Evolutionary conservation across 257 asterid species (phyloP).

Genomic region (Solanum rostratum): DNA sequence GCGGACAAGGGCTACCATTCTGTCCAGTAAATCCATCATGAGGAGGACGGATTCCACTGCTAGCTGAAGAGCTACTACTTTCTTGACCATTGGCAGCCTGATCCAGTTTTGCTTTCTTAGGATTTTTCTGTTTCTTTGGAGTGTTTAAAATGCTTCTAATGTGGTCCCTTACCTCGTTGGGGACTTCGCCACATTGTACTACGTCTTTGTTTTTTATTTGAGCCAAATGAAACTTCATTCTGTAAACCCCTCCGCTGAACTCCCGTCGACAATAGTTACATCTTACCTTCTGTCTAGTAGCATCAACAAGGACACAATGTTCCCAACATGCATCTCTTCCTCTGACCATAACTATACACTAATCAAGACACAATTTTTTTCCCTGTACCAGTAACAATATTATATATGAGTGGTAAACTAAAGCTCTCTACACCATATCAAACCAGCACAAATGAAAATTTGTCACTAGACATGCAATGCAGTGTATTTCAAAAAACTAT

Average conservation of each 20-base stretch:
- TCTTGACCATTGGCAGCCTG: constrained; percentile 16
- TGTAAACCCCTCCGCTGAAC: constrained; percentile 42
- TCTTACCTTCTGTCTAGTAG: constrained; percentile 33
- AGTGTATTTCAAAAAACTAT: no score
- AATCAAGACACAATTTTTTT: neutral
- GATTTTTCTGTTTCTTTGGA: constrained; percentile 25
- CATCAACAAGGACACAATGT: constrained; percentile 40
- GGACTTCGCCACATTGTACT: constrained; percentile 32
- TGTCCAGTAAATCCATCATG: constrained; percentile 18
- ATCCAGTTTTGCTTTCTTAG: constrained; percentile 26
- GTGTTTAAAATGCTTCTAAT: constrained; percentile 18
- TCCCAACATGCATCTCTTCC: constrained; percentile 45
- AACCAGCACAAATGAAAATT: neutral
- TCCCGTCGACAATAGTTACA: constrained; percentile 38
- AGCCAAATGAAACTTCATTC: constrained; percentile 43
- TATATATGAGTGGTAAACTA: neutral
- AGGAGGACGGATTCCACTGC: constrained; percentile 24
- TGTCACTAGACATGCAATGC: neutral
- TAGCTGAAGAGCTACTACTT: constrained; percentile 32
- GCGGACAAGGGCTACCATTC: constrained; percentile 19
- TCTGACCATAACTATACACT: constrained; percentile 21
- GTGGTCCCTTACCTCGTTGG: constrained; percentile 19
- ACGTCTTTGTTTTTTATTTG: constrained; percentile 37
- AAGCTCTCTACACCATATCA: neutral
- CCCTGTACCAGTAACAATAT: neutral